phyloP scores from a whole-genome alignment of 768 basidiomycete genomes.

The Mycena vulgaris region DNA sequence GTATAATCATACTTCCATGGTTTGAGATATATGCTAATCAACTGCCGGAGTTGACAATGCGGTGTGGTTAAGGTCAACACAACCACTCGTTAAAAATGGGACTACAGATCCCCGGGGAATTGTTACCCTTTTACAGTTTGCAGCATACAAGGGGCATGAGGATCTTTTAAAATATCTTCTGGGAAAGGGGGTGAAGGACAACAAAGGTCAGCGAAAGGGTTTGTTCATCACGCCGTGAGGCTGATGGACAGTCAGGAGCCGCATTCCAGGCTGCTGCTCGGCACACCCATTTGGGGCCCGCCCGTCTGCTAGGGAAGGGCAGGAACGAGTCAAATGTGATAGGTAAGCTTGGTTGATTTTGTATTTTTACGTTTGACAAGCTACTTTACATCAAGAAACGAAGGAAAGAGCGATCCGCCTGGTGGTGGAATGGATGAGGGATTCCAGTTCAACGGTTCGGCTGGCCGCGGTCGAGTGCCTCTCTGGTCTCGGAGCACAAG shows the following conservation, averaged over 20 bases:
- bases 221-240: neutral
- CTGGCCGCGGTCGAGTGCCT: neutral
- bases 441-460: neutral
- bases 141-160: constrained; percentile 1
- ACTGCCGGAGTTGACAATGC: neutral
- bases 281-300: neutral
- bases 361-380: neutral
- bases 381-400: constrained; percentile 2
- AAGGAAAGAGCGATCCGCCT: neutral
- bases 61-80: neutral
- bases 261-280: neutral
- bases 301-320: constrained; percentile 7
- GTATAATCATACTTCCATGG: neutral
- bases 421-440: neutral
- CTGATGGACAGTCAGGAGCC: neutral
- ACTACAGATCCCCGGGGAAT: neutral
- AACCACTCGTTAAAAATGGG: neutral
- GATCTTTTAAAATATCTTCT: constrained; percentile 7
- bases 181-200: constrained; percentile 1
- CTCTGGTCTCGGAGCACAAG: constrained; percentile 4
- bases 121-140: constrained; percentile 21
- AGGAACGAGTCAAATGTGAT: neutral
- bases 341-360: constrained; percentile 1
- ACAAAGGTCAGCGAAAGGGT: neutral
- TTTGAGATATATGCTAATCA: neutral